phyloP scores from a whole-genome alignment of 345 rosid genomes.

The Populus ilicifolia region DNA sequence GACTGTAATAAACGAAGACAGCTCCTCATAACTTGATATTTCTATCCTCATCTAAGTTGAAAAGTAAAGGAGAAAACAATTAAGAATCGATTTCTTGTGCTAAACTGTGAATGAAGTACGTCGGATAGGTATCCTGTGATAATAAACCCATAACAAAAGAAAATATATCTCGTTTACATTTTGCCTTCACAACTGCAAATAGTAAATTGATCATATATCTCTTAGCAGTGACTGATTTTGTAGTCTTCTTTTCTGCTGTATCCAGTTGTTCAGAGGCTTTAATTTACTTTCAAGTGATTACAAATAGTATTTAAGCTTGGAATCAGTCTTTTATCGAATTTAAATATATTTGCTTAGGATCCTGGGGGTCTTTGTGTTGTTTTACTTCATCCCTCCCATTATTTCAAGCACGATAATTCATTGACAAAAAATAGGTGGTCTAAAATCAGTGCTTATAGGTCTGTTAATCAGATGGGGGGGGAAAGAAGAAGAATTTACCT shows the following conservation, averaged over 20 bases:
- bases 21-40: no score
- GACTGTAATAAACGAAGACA: no score
- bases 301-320: not conserved
- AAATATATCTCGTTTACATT: no score
- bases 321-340: not conserved
- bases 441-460: not conserved
- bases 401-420: not conserved
- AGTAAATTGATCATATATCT: no score
- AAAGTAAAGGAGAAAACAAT: no score
- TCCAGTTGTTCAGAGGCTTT: not conserved
- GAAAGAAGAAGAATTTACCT: constrained; percentile 44
- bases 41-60: no score
- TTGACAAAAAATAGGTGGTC: not conserved
- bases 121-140: no score
- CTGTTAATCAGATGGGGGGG: not conserved
- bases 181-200: no score
- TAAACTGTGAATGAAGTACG: no score
- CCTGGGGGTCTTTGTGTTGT: not conserved
- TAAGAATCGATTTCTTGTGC: no score
- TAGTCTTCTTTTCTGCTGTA: not conserved
- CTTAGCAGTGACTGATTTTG: not conserved
- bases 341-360: not conserved
- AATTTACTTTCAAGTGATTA: not conserved
- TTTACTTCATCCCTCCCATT: not conserved
- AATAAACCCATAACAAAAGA: no score